phyloP scores from a whole-genome alignment of 371 early-diverging fungal species.

The Mortierella sp. region DNA sequence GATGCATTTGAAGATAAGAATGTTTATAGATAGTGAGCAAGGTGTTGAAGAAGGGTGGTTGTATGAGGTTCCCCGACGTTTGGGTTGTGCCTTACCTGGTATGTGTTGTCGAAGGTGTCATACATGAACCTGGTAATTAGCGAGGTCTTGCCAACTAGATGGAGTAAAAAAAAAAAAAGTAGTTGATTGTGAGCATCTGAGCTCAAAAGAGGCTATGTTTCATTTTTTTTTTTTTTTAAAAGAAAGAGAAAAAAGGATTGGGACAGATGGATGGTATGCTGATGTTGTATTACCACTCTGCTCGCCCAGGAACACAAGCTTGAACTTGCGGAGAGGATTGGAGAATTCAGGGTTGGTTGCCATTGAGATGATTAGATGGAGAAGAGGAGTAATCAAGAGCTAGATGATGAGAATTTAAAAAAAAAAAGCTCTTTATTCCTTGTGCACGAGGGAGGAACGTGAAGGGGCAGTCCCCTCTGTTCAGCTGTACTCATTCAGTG shows the following conservation, averaged over 20 bases:
- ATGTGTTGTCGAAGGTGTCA: conserved; percentile 97
- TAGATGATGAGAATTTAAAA: background rate
- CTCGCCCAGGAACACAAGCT: conserved; percentile 95
- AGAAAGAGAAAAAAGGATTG: conserved; percentile 1
- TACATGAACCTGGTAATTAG: conserved; percentile 99
- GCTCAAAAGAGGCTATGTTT: background rate
- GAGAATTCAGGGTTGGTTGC: conserved; percentile 60
- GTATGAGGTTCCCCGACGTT: no score
- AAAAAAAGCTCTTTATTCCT: no score
- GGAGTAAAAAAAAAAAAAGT: background rate
- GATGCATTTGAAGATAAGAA: conserved; percentile 3
- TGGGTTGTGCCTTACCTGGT: conserved; percentile 72
- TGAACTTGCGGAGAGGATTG: conserved; percentile 88
- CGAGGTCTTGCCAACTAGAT: conserved; percentile 98
- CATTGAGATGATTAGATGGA: conserved; percentile 18
- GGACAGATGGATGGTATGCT: conserved; percentile 3
- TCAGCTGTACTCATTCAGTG: no score
- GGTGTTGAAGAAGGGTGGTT: background rate
- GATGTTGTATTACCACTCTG: conserved; percentile 83
- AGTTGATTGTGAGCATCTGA: background rate
- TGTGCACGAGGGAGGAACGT: no score
- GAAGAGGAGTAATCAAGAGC: conserved; percentile 3
- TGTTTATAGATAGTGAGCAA: background rate
- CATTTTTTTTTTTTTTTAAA: background rate
- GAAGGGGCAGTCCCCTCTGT: no score